Conservation (phyloP, 1,284 basidiomycete species). For the Pulveroboletus sp. region DNA sequence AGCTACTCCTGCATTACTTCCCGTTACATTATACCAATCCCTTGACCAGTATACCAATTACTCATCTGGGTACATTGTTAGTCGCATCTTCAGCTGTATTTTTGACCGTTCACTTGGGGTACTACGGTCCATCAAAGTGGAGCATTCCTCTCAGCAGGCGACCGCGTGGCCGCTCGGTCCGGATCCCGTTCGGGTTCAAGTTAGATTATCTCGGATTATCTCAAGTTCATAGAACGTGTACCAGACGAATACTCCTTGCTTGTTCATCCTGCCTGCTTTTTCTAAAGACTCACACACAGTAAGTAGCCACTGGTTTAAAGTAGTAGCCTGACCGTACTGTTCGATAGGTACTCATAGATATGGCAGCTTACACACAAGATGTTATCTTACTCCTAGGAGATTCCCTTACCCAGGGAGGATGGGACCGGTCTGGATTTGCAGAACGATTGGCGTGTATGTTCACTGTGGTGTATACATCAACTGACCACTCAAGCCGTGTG, state of each 20-base stretch:
- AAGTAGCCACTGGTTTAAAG: not conserved
- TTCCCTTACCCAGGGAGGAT: conserved; percentile 70
- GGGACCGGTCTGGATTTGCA: conserved; percentile 60
- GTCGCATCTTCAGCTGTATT: too few species aligned
- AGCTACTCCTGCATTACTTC: too few species aligned
- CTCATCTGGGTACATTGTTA: too few species aligned
- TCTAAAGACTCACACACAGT: not conserved
- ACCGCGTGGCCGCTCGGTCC: not conserved
- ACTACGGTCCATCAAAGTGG: too few species aligned
- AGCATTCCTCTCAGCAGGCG: not conserved
- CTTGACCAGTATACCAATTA: too few species aligned
- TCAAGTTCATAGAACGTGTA: not conserved
- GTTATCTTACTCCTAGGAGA: conserved; percentile 75
- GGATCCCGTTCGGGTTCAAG: not conserved
- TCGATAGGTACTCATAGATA: conserved; percentile 28
- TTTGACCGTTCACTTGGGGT: too few species aligned
- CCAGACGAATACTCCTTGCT: not conserved
- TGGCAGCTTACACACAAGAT: conserved; percentile 63
- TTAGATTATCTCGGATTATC: conserved; percentile 11
- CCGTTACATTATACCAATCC: too few species aligned
- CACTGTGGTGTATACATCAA: not conserved
- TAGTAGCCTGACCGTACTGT: not conserved
- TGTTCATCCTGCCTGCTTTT: not conserved
- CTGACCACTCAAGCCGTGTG: conserved; percentile 1
- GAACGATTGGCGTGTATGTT: conserved; percentile 61